Percentiles rank a stretch among this genome's conserved stretches.
These are phyloP conservation scores for Ustilago loliicola DNA, from an alignment of 1,284 basidiomycete species.

Conservation along the genomic window DNA sequence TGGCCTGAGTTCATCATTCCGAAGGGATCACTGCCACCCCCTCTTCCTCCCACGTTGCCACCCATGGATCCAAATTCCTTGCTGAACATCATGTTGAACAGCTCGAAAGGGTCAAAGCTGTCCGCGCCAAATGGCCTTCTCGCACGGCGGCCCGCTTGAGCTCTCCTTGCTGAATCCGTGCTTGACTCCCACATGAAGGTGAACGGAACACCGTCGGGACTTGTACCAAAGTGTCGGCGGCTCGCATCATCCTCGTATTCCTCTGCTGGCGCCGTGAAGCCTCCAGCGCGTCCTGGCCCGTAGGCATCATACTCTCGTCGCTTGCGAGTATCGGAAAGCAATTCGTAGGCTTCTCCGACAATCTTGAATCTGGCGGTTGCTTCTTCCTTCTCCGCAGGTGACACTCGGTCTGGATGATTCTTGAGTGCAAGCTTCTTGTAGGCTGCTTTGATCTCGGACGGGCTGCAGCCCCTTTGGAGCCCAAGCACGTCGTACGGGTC, in stretches of 20 bases:
- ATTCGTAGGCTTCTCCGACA: slow-evolving; percentile 65
- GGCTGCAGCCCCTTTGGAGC: slow-evolving; percentile 45
- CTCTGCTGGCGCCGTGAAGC: slow-evolving; percentile 12
- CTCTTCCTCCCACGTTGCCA: slow-evolving; percentile 13
- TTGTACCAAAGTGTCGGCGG: slow-evolving; percentile 54
- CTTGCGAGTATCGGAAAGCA: slow-evolving; percentile 57
- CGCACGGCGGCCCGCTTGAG: slow-evolving; percentile 45
- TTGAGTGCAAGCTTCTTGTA: slow-evolving; percentile 65
- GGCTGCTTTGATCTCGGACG: slow-evolving; percentile 57
- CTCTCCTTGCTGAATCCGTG: slow-evolving; percentile 63
- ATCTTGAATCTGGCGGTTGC: slow-evolving; percentile 63
- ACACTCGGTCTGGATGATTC: slow-evolving; percentile 63
- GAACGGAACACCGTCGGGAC: slow-evolving; percentile 56
- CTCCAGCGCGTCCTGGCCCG: slow-evolving; percentile 13
- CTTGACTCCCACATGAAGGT: slow-evolving; percentile 65
- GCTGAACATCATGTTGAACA: slow-evolving; percentile 67
- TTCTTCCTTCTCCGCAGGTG: slow-evolving; percentile 53
- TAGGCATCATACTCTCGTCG: slow-evolving; percentile 58
- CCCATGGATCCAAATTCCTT: slow-evolving; percentile 41
- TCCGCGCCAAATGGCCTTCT: slow-evolving; percentile 57
- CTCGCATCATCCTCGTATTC: slow-evolving; percentile 30
- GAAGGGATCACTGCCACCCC: slow-evolving; percentile 22
- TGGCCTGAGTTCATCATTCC: slow-evolving; percentile 14
- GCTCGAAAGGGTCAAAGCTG: slow-evolving; percentile 62
- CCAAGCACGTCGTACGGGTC: slow-evolving; percentile 63